Conservation (phyloP, 768 basidiomycete species). For the Boletus rubropictus region DNA sequence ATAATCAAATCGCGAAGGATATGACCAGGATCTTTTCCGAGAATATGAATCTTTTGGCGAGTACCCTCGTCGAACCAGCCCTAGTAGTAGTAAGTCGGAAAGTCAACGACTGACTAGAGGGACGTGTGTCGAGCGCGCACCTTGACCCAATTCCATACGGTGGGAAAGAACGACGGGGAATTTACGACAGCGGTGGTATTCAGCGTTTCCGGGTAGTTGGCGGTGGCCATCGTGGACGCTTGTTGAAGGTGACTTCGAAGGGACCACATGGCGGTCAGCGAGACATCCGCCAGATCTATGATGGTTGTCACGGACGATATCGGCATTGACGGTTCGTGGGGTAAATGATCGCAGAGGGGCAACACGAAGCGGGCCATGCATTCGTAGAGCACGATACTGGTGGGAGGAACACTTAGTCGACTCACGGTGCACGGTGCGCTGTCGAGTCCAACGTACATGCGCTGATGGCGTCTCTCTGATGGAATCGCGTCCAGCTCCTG, state of each 20-base stretch:
- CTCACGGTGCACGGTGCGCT: too few relatives aligned
- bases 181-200: conserved; percentile 66
- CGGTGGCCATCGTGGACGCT: conserved; percentile 67
- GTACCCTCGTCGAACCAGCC: conserved; percentile 80
- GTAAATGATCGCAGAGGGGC: conserved; percentile 56
- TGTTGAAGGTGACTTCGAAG: conserved; percentile 70
- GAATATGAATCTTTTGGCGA: conserved; percentile 68
- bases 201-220: conserved; percentile 79
- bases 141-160: conserved; percentile 82
- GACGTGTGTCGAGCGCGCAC: conserved; percentile 27
- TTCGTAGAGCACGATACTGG: conserved; percentile 62
- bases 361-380: conserved; percentile 59
- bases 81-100: conserved; percentile 28
- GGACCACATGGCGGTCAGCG: conserved; percentile 61
- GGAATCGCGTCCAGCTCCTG: conserved; percentile 55
- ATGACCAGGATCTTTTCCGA: conserved; percentile 54
- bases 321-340: conserved; percentile 48
- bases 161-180: conserved; percentile 77
- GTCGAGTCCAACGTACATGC: conserved; percentile 50
- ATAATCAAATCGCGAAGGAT: conserved; percentile 48
- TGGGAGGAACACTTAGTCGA: neutral
- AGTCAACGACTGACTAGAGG: neutral
- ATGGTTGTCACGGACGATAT: conserved; percentile 61
- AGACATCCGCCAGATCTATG: conserved; percentile 63
- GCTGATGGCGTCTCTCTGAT: conserved; percentile 52